phyloP scores from a whole-genome alignment of 2,329 filamentous ascomycete species.

The Ophiocordyceps camponoti-floridani region DNA sequence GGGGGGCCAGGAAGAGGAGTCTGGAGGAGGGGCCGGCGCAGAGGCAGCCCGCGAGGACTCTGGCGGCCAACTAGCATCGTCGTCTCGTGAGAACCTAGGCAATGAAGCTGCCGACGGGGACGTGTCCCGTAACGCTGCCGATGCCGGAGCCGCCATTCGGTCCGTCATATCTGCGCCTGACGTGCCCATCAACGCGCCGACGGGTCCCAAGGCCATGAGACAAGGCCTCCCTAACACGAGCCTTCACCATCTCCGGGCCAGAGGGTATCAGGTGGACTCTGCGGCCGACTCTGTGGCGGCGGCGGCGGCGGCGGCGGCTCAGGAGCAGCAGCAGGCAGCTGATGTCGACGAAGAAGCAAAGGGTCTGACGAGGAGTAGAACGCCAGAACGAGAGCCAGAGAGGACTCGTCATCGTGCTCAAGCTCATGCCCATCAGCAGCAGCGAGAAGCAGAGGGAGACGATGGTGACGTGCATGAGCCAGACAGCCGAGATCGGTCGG shows the following conservation, averaged over 20 bases:
- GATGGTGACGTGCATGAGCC: neutral
- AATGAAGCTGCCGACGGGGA: slow-evolving; percentile 9
- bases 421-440: too few relatives aligned
- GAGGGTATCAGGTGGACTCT: slow-evolving; percentile 28
- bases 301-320: neutral
- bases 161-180: slow-evolving; percentile 17
- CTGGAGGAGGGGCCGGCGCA: slow-evolving; percentile 1
- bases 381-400: slow-evolving; percentile 20
- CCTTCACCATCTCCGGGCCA: slow-evolving; percentile 43
- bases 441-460: slow-evolving; percentile 9
- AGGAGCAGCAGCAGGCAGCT: too few relatives aligned
- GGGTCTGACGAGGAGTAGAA: slow-evolving; percentile 31
- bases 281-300: slow-evolving; percentile 4
- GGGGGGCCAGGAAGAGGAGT: slow-evolving; percentile 7
- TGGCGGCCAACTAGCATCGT: slow-evolving; percentile 3
- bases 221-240: slow-evolving; percentile 74
- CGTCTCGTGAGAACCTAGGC: slow-evolving; percentile 14
- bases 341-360: slow-evolving; percentile 4
- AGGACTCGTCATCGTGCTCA: too few relatives aligned
- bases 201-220: slow-evolving; percentile 86
- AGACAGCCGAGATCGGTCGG: neutral
- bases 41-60: slow-evolving; percentile 7
- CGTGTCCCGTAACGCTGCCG: slow-evolving; percentile 5
- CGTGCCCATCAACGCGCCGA: slow-evolving; percentile 57
- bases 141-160: slow-evolving; percentile 10